phyloP scores from a whole-genome alignment of 306 rosid species.

The Myrica gale region DNA sequence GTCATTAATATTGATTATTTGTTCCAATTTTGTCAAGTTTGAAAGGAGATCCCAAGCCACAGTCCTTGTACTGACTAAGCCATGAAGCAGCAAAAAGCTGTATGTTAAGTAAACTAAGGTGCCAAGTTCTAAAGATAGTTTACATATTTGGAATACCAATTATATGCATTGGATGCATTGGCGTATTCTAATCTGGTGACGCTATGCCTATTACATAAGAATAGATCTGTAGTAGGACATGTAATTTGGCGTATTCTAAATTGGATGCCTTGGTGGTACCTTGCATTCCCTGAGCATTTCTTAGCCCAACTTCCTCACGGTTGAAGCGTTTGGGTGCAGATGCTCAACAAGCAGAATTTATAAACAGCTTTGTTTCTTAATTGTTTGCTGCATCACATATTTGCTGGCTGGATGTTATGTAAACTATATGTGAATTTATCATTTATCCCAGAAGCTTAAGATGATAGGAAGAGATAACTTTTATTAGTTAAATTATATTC shows the following conservation, averaged over 20 bases:
- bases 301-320: background rate
- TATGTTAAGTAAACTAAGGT: no score
- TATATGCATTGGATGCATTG: background rate
- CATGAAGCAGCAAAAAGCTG: no score
- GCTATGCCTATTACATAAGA: background rate
- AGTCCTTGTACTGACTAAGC: no score
- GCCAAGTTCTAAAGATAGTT: background rate
- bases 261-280: background rate
- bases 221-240: background rate
- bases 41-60: background rate
- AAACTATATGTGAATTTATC: background rate
- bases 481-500: no score
- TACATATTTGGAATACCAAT: background rate
- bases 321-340: background rate
- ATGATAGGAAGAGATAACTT: no score
- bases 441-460: no score
- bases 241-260: no score
- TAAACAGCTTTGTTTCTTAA: conserved; percentile 18
- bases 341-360: conserved; percentile 12
- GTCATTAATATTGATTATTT: background rate
- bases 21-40: background rate
- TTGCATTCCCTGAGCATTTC: background rate
- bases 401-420: conserved; percentile 24
- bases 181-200: background rate
- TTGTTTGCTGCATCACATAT: conserved; percentile 6